phyloP scores from a whole-genome alignment of 352 stramenopile species.

The Globisporangium splendens region DNA sequence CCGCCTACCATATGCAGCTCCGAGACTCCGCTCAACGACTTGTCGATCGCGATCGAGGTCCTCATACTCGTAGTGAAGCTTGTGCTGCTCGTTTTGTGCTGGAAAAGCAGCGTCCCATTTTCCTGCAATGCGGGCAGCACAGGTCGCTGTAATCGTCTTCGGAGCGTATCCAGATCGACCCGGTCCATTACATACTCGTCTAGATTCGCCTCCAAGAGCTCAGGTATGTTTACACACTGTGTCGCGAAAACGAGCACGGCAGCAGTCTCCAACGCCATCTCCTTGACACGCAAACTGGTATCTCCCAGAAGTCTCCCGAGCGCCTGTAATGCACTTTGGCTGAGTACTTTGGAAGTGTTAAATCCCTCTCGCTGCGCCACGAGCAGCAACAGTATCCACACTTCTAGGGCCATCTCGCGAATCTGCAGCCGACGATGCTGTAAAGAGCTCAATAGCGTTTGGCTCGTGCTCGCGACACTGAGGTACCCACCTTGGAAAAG shows the following conservation, averaged over 20 bases:
- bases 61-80: neutral
- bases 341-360: constrained; percentile 9
- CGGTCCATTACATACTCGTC: constrained; percentile 51
- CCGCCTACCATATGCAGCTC: constrained; percentile 30
- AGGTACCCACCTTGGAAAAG: constrained; percentile 30
- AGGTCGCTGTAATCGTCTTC: constrained; percentile 30
- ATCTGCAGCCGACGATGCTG: constrained; percentile 54
- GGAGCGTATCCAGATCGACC: constrained; percentile 46
- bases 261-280: constrained; percentile 40
- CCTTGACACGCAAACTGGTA: constrained; percentile 33
- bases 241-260: constrained; percentile 32
- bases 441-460: constrained; percentile 30
- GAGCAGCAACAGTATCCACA: constrained; percentile 57
- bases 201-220: constrained; percentile 36
- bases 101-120: constrained; percentile 27
- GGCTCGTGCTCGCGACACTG: constrained; percentile 17
- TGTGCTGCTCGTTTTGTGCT: neutral
- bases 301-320: constrained; percentile 53
- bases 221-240: constrained; percentile 29
- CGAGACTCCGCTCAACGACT: constrained; percentile 35
- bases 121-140: constrained; percentile 31
- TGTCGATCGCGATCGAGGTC: constrained; percentile 15
- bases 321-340: constrained; percentile 23
- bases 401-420: constrained; percentile 51
- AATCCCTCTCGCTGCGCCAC: constrained; percentile 20